Percentiles rank a stretch among this genome's conserved stretches.
These are phyloP conservation scores for Dactylorhiza incarnata DNA, from an alignment of 106 monocot genomes.

Conservation along the genomic window DNA sequence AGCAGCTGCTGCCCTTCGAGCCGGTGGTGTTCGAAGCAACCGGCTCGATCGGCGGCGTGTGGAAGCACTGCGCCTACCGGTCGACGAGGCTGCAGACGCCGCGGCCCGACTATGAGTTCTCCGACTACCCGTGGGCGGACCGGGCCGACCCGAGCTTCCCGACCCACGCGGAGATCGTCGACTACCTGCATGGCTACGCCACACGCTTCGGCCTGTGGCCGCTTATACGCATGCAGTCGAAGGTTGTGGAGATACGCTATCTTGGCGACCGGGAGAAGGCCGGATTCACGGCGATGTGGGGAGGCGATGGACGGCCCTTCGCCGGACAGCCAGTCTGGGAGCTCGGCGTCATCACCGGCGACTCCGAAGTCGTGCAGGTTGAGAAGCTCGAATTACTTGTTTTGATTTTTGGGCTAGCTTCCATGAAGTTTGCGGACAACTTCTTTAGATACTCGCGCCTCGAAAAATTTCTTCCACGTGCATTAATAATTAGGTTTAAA, in stretches of 20 bases:
- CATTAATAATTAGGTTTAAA: too few species aligned
- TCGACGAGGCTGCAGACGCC: constrained; percentile 83
- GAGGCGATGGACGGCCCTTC: constrained; percentile 30
- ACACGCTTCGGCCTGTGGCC: constrained; percentile 57
- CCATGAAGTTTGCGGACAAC: too few species aligned
- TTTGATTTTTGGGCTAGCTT: background rate
- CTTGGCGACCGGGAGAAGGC: constrained; percentile 32
- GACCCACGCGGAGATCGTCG: constrained; percentile 52
- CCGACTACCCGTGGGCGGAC: constrained; percentile 71
- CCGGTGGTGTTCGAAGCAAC: constrained; percentile 85
- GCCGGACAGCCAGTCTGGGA: constrained; percentile 58
- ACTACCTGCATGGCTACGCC: constrained; percentile 70
- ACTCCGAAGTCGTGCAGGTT: constrained; percentile 35
- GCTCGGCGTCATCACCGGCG: constrained; percentile 43
- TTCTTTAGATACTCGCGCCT: too few species aligned
- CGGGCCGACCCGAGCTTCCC: constrained; percentile 53
- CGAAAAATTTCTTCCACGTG: too few species aligned
- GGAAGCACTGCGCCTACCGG: constrained; percentile 72
- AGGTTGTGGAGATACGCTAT: constrained; percentile 47
- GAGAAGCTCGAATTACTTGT: background rate
- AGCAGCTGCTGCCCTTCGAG: constrained; percentile 37
- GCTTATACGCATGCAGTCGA: constrained; percentile 37
- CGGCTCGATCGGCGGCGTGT: constrained; percentile 69
- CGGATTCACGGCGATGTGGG: constrained; percentile 42
- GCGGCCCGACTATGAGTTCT: constrained; percentile 84